phyloP scores from a whole-genome alignment of 306 rosid species.

The Citrullus amarus region DNA sequence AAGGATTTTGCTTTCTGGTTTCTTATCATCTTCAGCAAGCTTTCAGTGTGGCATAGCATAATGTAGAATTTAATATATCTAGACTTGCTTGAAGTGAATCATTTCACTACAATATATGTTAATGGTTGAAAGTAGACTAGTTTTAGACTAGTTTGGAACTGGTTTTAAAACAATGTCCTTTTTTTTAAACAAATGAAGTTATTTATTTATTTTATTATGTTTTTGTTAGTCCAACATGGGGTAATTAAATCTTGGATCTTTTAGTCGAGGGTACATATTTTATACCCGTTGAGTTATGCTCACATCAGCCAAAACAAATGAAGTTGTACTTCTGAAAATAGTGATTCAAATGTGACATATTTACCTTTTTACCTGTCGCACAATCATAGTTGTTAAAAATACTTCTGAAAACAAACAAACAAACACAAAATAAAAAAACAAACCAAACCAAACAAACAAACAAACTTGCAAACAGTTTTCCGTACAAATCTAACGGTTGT shows the following conservation, averaged over 20 bases:
- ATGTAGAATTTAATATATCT: neutral
- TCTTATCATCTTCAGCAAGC: neutral
- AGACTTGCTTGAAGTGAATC: neutral
- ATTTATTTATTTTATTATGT: no score
- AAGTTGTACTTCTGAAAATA: neutral
- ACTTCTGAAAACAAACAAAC: neutral
- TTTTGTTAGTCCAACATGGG: no score
- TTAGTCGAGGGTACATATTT: no score
- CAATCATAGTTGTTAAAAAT: neutral
- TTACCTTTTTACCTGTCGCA: neutral
- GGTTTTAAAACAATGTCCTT: neutral
- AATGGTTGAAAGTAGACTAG: neutral
- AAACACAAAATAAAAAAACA: neutral
- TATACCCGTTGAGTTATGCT: no score
- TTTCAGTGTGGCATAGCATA: neutral
- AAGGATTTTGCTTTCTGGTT: neutral
- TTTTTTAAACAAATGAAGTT: neutral
- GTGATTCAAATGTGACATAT: neutral
- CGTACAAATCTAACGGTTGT: neutral
- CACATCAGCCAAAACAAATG: neutral
- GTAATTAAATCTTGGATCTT: no score
- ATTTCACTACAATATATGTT: neutral
- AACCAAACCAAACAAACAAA: neutral
- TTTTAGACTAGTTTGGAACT: neutral
- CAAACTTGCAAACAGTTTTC: neutral